Evolutionary conservation across 2,329 filamentous ascomycete species (phyloP).

Genomic region (Dactylella cylindrospora): DNA sequence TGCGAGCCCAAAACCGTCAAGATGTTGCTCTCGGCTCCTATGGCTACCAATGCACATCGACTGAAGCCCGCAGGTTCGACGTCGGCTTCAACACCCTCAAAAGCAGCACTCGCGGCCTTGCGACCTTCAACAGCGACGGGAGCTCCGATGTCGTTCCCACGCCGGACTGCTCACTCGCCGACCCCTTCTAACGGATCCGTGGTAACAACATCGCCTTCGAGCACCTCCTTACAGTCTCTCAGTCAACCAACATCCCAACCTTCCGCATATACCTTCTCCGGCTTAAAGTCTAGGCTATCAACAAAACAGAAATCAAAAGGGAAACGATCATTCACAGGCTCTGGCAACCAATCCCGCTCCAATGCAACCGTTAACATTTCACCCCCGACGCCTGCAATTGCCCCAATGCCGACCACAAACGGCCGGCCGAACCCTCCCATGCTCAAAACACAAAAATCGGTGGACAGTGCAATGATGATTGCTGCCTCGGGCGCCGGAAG

Average conservation of each 20-base stretch:
- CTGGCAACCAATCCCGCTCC: conserved; percentile 11
- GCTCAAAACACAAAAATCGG: conserved; percentile 41
- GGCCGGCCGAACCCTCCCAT: conserved; percentile 27
- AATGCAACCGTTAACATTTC: conserved; percentile 29
- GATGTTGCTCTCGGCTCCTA: conserved; percentile 44
- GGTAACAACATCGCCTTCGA: conserved; percentile 38
- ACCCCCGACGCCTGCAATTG: conserved; percentile 18
- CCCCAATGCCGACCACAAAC: conserved; percentile 19
- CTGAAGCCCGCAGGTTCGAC: conserved; percentile 44
- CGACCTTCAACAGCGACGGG: conserved; percentile 43
- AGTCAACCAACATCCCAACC: conserved; percentile 22
- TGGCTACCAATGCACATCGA: conserved; percentile 44
- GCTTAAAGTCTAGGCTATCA: conserved; percentile 40
- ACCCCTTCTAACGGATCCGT: conserved; percentile 43
- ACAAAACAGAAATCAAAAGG: conserved; percentile 39
- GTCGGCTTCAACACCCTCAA: conserved; percentile 38
- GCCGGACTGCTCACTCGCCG: conserved; percentile 34
- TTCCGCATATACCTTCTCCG: conserved; percentile 34
- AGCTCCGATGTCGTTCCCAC: conserved; percentile 31
- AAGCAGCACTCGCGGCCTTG: conserved; percentile 34
- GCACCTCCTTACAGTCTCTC: conserved; percentile 38
- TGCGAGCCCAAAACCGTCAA: conserved; percentile 33
- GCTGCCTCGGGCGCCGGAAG: conserved; percentile 12
- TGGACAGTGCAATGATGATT: conserved; percentile 39
- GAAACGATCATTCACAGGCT: conserved; percentile 42